Evolutionary conservation across 2,329 filamentous ascomycete genomes (phyloP), one percentile per base, ranked within the genome.

Genomic region (Microdochium paspali): DNA sequence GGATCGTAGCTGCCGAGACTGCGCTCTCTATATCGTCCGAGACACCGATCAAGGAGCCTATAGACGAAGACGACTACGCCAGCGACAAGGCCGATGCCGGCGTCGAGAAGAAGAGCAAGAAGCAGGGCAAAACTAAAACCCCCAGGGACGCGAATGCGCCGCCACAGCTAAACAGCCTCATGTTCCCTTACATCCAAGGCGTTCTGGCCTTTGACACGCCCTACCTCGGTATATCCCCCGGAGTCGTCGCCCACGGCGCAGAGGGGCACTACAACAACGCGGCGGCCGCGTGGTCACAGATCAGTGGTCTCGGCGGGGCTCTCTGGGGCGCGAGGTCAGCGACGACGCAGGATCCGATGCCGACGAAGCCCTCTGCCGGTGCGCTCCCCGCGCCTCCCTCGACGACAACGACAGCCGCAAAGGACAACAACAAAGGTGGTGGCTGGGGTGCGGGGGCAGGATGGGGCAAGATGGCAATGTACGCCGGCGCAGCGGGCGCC

Each of bases 141-240:
- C n/a, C n/a, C n/a, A n/a, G n/a, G n/a, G n/a, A n/a, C n/a, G n/a
- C n/a, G n/a, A n/a, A n/a, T n/a, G n/a, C n/a, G n/a, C n/a, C n/a
- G 10, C 51, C 56, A 2, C 50, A 63, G 20, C 68, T 79, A 50
- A 84, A 77, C 58, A 66, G 69, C 26, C 80, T 95, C 62, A 91
- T 96, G 85, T 97, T 97, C 63, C 91, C 91, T 1, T 91, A 90
- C 64, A 82, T 97, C 54, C 86, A 91, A 66, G 91, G 87, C 54
- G 80, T 97, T 24, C 77, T 97, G 44, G 88, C 90, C 45, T 95
- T 96, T 62, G 91, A 97, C 67, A 98, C 93, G 1, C 93, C 93
- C 1, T 98, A 87, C 63, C 76, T 93, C 1, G 86, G 87, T 49
- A 89, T 90, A 53, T 80, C 84, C 21, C 87, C 87, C 0, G 85